Conservation (phyloP, 2,329 filamentous ascomycete genomes). For the Catunica adiposa region DNA sequence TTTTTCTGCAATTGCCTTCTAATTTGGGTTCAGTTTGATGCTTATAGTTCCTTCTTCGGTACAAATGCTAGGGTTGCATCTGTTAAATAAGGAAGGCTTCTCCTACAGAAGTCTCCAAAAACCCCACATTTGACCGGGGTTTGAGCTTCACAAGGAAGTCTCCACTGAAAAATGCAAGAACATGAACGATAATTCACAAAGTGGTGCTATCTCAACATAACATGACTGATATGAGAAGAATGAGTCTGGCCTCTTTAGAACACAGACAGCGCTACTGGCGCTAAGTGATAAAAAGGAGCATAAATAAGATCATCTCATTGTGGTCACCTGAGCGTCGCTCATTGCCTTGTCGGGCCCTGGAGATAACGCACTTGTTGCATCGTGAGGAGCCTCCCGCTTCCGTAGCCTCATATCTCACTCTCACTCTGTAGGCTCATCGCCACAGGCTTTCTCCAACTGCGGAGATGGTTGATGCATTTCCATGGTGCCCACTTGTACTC, state of each 20-base stretch:
- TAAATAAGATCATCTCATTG: conserved; percentile 2
- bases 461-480: no score
- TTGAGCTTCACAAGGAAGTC: background rate
- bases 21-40: background rate
- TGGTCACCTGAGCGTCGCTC: conserved; percentile 4
- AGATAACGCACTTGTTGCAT: background rate
- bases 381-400: background rate
- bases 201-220: no score
- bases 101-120: background rate
- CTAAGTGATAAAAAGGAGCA: background rate
- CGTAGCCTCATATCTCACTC: background rate
- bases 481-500: no score
- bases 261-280: no score
- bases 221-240: no score
- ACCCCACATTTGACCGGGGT: background rate
- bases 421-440: background rate
- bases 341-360: background rate
- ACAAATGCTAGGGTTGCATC: background rate
- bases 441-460: no score
- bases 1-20: background rate
- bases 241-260: no score
- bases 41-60: background rate
- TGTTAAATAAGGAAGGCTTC: background rate
- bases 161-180: conserved; percentile 1
- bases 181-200: background rate